phyloP scores from a whole-genome alignment of 106 monocot species.

The Iris macrosiphon region DNA sequence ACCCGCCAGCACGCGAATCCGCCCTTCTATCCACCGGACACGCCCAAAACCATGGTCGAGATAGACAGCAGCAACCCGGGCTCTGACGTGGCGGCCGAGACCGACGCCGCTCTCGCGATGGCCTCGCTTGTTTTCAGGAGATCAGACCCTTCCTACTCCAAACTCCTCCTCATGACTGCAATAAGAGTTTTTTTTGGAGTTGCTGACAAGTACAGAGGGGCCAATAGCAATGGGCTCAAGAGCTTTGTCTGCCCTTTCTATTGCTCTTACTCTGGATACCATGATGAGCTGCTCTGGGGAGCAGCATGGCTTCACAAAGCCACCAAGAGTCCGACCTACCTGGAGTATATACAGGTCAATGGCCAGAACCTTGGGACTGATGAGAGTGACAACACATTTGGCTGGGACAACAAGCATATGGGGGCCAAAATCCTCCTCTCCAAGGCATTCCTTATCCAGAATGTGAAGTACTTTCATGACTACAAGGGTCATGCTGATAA shows the following conservation, averaged over 20 bases:
- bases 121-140: constrained; percentile 82
- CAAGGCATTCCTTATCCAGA: constrained; percentile 86
- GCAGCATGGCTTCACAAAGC: constrained; percentile 94
- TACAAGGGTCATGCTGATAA: constrained; percentile 95
- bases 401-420: constrained; percentile 99
- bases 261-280: constrained; percentile 98
- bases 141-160: constrained; percentile 76
- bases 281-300: constrained; percentile 97
- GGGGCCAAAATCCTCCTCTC: constrained; percentile 91
- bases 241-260: constrained; percentile 80
- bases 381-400: constrained; percentile 85
- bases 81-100: constrained; percentile 92
- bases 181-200: constrained; percentile 79
- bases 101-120: constrained; percentile 78
- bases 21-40: too few species aligned
- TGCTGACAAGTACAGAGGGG: constrained; percentile 77
- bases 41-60: constrained; percentile 70
- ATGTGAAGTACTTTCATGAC: constrained; percentile 66
- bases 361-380: constrained; percentile 90
- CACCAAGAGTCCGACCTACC: constrained; percentile 50
- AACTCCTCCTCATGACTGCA: constrained; percentile 54
- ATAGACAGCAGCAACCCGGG: constrained; percentile 72
- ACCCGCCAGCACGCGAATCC: too few species aligned
- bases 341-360: constrained; percentile 71
- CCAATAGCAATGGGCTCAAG: constrained; percentile 73